Base-by-base conservation (phyloP, 108 stramenopile genomes). In the Asterionellopsis glacialis region DNA sequence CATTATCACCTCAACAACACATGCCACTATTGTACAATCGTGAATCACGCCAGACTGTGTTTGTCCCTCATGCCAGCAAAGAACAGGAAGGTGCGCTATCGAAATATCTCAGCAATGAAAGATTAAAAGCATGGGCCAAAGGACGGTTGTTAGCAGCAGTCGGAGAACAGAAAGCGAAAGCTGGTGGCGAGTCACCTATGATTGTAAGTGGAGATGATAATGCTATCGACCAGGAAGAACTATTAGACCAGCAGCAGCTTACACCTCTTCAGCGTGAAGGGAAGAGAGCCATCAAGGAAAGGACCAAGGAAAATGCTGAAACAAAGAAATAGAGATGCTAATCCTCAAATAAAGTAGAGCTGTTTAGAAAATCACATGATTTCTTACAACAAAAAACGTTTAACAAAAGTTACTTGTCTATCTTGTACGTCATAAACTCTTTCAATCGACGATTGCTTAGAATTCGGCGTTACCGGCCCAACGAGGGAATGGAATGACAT, bases 401-500 rank as follows among this genome's bases (percentile, higher is more conserved):
- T 13, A 6, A 13, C 3, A 41, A 52, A 53, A 16, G 25, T 53
- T 12, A 39, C 49, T 9, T 24, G 43, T n/a, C 33, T 43, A 23
- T 55, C 51, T 51, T 43, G 53, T 28, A 51, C 43, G 25, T 64
- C 51, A 49, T 9, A 51, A 63, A 11, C 7, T 19, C 19, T 24
- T 27, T 39, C 52, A 16, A n/a, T 23, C 24, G 55, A 24, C 41
- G 9, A 19, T 41, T 4, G 3, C 16, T 67, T 61, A 68, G 25
- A 68, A 68, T 48, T 68, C 60, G 15, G 67, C 50, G 43, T 68
- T 68, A 11, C 59, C 59, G 33, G 59, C 67, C 67, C 67, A 68
- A 23, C 67, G 67, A 7, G 90, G 90, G 83, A 88, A 91, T 41
- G 90, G 87, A 45, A 91, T 87, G n/a, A 87, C 85, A 64, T 91